Percentiles rank a stretch among this genome's conserved stretches.
These are phyloP conservation scores for Citrullus amarus DNA, from an alignment of 306 rosid species.

Conservation along the genomic window DNA sequence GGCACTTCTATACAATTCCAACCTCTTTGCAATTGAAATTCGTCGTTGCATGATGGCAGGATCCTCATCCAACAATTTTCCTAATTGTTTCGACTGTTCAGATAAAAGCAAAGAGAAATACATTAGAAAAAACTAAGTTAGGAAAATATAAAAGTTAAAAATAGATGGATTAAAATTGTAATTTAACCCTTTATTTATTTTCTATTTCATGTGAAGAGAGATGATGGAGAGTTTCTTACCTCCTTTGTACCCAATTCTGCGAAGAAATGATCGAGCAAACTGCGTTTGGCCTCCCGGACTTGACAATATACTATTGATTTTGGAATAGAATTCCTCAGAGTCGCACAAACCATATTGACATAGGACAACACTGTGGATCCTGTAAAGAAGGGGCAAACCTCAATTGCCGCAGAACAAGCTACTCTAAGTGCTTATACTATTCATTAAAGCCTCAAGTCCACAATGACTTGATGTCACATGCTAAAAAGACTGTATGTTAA, in stretches of 20 bases:
- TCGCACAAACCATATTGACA: conserved; percentile 27
- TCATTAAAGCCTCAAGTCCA: conserved; percentile 17
- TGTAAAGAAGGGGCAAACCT: conserved; percentile 7
- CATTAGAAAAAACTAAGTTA: no score
- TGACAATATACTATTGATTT: conserved; percentile 33
- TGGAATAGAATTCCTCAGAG: conserved; percentile 27
- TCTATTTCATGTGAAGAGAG: not conserved
- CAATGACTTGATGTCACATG: not conserved
- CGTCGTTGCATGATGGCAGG: conserved; percentile 38
- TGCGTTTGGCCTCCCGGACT: conserved; percentile 39
- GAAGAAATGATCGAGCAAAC: conserved; percentile 31
- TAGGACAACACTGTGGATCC: conserved; percentile 28
- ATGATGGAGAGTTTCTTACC: conserved; percentile 6
- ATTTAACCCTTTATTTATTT: not conserved
- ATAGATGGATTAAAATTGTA: not conserved
- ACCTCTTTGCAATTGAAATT: conserved; percentile 16
- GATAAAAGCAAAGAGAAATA: not conserved
- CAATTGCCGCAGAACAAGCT: not conserved
- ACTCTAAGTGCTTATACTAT: conserved; percentile 19
- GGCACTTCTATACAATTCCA: conserved; percentile 32
- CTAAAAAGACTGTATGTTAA: not conserved
- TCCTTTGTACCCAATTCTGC: conserved; percentile 30
- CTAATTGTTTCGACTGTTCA: conserved; percentile 25
- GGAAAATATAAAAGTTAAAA: not conserved
- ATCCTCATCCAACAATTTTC: conserved; percentile 27